phyloP scores from a whole-genome alignment of 1,284 basidiomycete species.

The Rhodotorula sp. region DNA sequence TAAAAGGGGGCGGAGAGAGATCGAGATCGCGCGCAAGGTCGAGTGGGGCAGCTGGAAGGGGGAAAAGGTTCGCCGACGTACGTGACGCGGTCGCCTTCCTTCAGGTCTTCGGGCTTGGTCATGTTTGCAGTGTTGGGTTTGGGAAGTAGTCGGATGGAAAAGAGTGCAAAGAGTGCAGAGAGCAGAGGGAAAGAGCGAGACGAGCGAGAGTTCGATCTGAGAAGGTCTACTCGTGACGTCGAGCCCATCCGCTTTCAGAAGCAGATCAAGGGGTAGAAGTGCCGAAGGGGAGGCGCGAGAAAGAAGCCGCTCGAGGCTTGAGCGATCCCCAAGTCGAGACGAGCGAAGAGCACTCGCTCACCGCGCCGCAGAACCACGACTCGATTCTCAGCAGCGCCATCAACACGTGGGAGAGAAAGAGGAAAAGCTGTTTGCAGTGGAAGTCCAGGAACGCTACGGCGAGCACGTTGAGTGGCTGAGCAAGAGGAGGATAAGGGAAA shows the following conservation, averaged over 20 bases:
- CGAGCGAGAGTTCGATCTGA: background rate
- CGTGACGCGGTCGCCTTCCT: slow-evolving; percentile 17
- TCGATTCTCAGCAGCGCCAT: no score
- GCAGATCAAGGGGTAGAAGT: no score
- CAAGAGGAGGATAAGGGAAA: background rate
- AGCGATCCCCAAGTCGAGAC: no score
- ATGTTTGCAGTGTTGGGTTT: background rate
- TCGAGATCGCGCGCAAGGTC: slow-evolving; percentile 1
- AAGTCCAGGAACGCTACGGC: no score
- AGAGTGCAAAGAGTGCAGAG: background rate
- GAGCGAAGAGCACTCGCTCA: no score
- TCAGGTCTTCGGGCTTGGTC: slow-evolving; percentile 15
- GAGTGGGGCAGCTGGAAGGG: background rate
- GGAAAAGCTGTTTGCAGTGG: no score
- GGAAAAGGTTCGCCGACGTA: background rate
- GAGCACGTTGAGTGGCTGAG: no score
- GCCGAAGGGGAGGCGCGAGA: no score
- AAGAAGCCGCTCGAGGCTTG: no score
- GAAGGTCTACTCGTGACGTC: slow-evolving; percentile 2
- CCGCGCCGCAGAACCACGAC: no score
- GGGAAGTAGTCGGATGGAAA: background rate
- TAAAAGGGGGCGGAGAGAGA: background rate
- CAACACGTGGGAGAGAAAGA: no score
- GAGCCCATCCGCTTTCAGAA: no score
- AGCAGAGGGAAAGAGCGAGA: background rate